These are phyloP conservation scores for Cutaneotrichosporon mucoides DNA, from an alignment of 1,284 basidiomycete species.

Conservation along the genomic window DNA sequence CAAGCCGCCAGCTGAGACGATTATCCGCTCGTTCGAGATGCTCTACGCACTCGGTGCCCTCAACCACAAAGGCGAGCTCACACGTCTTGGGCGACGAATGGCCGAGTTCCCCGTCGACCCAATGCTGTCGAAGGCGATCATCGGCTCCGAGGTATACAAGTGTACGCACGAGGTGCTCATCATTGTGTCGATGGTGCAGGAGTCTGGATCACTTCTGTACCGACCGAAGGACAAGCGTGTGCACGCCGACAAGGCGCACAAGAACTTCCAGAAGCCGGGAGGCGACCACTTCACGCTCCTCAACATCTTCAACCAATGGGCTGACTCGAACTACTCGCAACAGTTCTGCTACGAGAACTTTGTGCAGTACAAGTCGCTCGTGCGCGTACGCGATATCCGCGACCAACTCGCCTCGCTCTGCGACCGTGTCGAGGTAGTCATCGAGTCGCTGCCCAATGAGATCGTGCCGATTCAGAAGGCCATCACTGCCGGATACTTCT, in stretches of 20 bases:
- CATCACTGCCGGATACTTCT: conserved; percentile 91
- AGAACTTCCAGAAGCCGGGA: conserved; percentile 92
- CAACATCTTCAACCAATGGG: conserved; percentile 99
- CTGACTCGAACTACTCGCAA: conserved; percentile 90
- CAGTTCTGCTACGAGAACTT: conserved; percentile 94
- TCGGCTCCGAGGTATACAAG: conserved; percentile 87
- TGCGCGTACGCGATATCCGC: conserved; percentile 85
- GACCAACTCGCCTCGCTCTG: conserved; percentile 94
- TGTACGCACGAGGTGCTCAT: conserved; percentile 98
- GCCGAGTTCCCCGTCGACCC: conserved; percentile 99
- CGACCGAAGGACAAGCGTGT: conserved; percentile 96
- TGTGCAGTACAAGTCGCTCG: conserved; percentile 92
- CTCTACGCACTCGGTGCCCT: conserved; percentile 93
- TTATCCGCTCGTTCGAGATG: conserved; percentile 89
- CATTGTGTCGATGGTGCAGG: conserved; percentile 96
- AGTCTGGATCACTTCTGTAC: conserved; percentile 91
- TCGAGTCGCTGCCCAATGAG: conserved; percentile 84
- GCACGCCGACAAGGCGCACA: conserved; percentile 91
- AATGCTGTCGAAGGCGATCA: conserved; percentile 93
- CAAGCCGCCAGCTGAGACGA: conserved; percentile 85
- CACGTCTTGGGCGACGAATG: conserved; percentile 93
- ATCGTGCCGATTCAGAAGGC: conserved; percentile 92
- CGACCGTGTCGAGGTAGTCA: conserved; percentile 92
- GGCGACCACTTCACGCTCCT: conserved; percentile 97
- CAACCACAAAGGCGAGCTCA: conserved; percentile 93